Evolutionary conservation across 352 stramenopile species (phyloP).

Genomic region (Globisporangium emineosum): DNA sequence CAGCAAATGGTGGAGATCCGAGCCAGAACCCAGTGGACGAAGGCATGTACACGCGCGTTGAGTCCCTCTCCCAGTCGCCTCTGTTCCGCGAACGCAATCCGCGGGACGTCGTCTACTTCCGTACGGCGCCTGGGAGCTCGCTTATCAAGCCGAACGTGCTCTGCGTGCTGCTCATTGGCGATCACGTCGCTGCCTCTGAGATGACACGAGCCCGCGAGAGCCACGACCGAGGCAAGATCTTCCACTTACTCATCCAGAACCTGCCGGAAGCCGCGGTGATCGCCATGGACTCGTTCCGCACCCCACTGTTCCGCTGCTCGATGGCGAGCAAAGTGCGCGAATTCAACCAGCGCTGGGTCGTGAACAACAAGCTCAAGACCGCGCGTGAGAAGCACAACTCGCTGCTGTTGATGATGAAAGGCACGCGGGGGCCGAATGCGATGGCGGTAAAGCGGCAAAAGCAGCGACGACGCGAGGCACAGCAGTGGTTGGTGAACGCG

Average conservation of each 20-base stretch:
- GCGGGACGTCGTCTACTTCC: slow-evolving; percentile 73
- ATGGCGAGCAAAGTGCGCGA: slow-evolving; percentile 46
- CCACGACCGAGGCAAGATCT: slow-evolving; percentile 61
- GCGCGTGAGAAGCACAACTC: slow-evolving; percentile 39
- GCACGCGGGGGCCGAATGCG: slow-evolving; percentile 18
- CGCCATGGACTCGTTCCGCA: slow-evolving; percentile 72
- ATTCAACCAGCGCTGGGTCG: slow-evolving; percentile 62
- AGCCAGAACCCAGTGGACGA: slow-evolving; percentile 20
- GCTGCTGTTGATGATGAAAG: slow-evolving; percentile 58
- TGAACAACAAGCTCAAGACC: slow-evolving; percentile 44
- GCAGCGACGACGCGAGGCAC: slow-evolving; percentile 26
- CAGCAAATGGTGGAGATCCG: neutral
- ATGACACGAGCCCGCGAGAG: slow-evolving; percentile 44
- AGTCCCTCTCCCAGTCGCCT: slow-evolving; percentile 43
- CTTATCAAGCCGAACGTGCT: slow-evolving; percentile 59
- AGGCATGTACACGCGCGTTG: slow-evolving; percentile 45
- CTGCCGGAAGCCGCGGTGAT: slow-evolving; percentile 51
- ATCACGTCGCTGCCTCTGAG: slow-evolving; percentile 53
- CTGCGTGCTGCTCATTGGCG: slow-evolving; percentile 54
- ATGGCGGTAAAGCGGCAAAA: slow-evolving; percentile 10
- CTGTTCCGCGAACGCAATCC: slow-evolving; percentile 50
- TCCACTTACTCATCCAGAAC: slow-evolving; percentile 76
- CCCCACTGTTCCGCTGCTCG: slow-evolving; percentile 66
- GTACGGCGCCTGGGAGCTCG: slow-evolving; percentile 52
- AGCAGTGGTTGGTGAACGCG: slow-evolving; percentile 22